These are phyloP conservation scores for Gleditsia sinensis DNA, from an alignment of 306 rosid species.

Conservation along the genomic window DNA sequence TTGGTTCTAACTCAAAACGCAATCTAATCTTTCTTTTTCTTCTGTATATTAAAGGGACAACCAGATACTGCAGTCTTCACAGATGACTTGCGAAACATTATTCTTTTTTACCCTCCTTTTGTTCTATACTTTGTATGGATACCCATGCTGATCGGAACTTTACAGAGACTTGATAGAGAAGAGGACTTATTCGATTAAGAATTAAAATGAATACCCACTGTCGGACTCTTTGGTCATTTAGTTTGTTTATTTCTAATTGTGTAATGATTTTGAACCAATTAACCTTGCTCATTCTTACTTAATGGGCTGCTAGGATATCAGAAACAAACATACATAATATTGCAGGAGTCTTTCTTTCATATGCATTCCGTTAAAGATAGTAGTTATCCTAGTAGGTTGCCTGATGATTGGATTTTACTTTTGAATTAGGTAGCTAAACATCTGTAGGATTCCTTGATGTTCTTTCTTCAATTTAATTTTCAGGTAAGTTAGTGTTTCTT, in stretches of 20 bases:
- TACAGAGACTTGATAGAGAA: conserved; percentile 3
- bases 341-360: conserved; percentile 9
- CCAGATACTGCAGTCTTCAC: not conserved
- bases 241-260: conserved; percentile 26
- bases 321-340: not conserved
- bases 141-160: conserved; percentile 7
- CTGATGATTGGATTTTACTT: conserved; percentile 46
- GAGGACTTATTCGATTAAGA: not conserved
- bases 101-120: not conserved
- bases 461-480: conserved; percentile 50
- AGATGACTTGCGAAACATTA: not conserved
- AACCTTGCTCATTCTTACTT: not conserved
- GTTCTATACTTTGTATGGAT: not conserved
- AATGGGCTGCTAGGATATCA: not conserved
- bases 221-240: not conserved
- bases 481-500: conserved; percentile 45
- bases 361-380: conserved; percentile 20
- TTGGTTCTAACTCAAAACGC: not conserved
- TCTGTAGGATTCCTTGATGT: conserved; percentile 54
- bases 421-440: conserved; percentile 59
- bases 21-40: not conserved
- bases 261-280: not conserved
- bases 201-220: not conserved
- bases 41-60: not conserved
- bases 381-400: conserved; percentile 28